phyloP scores from a whole-genome alignment of 306 rosid species.

The Vachellia collinsii region DNA sequence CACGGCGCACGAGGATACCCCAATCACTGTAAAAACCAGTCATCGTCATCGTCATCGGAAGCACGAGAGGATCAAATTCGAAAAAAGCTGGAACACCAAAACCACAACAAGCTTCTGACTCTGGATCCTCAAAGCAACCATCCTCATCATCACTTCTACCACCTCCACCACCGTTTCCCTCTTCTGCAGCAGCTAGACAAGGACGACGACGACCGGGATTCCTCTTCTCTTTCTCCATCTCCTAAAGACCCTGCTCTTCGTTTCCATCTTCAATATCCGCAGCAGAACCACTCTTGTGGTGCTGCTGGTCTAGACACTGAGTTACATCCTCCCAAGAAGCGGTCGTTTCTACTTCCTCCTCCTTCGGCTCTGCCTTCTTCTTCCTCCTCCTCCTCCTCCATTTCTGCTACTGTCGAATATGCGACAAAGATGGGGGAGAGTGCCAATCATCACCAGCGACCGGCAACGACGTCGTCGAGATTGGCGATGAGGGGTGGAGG shows the following conservation, averaged over 20 bases:
- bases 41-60: neutral
- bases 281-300: neutral
- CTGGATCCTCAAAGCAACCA: slow-evolving; percentile 87
- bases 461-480: slow-evolving; percentile 48
- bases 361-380: neutral
- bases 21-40: slow-evolving; percentile 21
- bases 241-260: neutral
- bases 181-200: slow-evolving; percentile 35
- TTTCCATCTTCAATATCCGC: neutral
- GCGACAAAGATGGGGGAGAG: slow-evolving; percentile 71
- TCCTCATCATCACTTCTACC: slow-evolving; percentile 29
- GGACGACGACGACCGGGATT: neutral
- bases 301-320: neutral
- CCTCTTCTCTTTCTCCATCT: neutral
- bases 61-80: neutral
- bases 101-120: slow-evolving; percentile 50
- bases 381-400: neutral
- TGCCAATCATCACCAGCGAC: slow-evolving; percentile 13
- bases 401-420: slow-evolving; percentile 53
- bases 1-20: slow-evolving; percentile 36
- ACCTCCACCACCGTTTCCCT: slow-evolving; percentile 27
- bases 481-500: slow-evolving; percentile 42
- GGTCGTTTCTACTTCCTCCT: neutral
- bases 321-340: slow-evolving; percentile 40
- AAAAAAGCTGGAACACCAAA: slow-evolving; percentile 73